Conservation (phyloP, 176 grass and related monocot species). For the Urochloa ruziziensis region DNA sequence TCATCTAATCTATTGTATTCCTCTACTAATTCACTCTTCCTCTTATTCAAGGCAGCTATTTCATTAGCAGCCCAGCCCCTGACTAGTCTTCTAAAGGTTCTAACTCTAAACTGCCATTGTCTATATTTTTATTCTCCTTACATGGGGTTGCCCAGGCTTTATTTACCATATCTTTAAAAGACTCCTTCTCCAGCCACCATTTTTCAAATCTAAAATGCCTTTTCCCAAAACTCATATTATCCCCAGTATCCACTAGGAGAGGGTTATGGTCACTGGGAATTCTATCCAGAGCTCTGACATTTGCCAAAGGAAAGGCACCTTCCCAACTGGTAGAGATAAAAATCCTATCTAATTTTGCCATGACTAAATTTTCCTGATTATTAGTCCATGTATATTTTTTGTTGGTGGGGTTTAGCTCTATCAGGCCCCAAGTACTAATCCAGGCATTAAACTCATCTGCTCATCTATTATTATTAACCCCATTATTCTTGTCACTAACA, state of each 20-base stretch:
- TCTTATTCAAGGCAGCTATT: neutral
- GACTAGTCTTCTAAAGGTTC: neutral
- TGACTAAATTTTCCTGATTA: neutral
- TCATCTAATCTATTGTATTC: no score
- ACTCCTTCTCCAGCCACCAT: neutral
- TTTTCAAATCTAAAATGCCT: neutral
- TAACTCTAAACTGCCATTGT: neutral
- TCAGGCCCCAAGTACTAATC: neutral
- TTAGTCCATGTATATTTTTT: neutral
- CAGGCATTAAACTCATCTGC: neutral
- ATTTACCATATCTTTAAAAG: neutral
- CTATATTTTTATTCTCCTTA: fast-evolving
- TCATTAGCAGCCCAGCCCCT: neutral
- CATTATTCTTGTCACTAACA: neutral
- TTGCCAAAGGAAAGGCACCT: neutral
- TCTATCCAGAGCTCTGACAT: neutral
- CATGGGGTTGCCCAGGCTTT: neutral
- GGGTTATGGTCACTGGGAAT: neutral
- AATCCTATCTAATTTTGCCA: neutral
- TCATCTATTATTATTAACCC: no score
- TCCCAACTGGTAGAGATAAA: neutral
- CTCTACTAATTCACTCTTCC: neutral
- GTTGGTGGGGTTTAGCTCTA: neutral
- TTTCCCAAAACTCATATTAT: neutral
- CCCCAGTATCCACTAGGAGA: neutral